Base-by-base conservation (phyloP, 192 early-diverging fungal genomes). In the Backusella mclennaniae region DNA sequence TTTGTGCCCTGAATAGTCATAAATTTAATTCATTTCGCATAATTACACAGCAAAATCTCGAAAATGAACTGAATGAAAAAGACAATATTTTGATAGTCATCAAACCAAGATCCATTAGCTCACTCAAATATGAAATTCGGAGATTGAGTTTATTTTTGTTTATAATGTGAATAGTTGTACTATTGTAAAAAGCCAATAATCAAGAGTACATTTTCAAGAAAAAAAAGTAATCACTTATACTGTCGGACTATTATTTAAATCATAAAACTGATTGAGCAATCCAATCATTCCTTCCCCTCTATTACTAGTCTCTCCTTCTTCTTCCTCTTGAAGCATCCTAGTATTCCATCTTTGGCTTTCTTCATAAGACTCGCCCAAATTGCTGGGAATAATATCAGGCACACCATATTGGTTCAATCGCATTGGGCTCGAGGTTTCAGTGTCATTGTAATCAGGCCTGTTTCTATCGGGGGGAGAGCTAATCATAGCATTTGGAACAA, bases 241-340 rank as follows among this genome's bases (percentile, higher is more conserved):
- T 14, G 67, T 46, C 3, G 77, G 72, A 11, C 52, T 67, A 79
- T 85, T 85, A 74, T 85, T 86, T 66, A 87, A 74, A 29, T 88
- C 87, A 80, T 90, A 88, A 23, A 90, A 84, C 75, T 86, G 85
- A 33, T 88, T 88, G 29, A 90, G 73, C 19, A 90, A 67, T 0
- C 85, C 87, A 78, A 85, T 77, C 53, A 88, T 76, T 17, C 85
- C 87, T 41, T 35, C 67, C 19, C 71, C 74, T 29, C 68, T 75
- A 35, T 63, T 39, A 63, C 12, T 63, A 1, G 3, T 23, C 0
- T 63, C 23, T 0, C 49, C 44, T 9, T 81, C 79, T 6, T 76
- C 71, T 31, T 78, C 75, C 0, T 52, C 74, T 68, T 78, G 77
- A 75, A 23, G 76, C 35, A 3, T 33, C 29, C 29, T 63, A 42